Evolutionary conservation across 2,329 filamentous ascomycete genomes (phyloP).

Genomic region (Penicillium capsulatum): DNA sequence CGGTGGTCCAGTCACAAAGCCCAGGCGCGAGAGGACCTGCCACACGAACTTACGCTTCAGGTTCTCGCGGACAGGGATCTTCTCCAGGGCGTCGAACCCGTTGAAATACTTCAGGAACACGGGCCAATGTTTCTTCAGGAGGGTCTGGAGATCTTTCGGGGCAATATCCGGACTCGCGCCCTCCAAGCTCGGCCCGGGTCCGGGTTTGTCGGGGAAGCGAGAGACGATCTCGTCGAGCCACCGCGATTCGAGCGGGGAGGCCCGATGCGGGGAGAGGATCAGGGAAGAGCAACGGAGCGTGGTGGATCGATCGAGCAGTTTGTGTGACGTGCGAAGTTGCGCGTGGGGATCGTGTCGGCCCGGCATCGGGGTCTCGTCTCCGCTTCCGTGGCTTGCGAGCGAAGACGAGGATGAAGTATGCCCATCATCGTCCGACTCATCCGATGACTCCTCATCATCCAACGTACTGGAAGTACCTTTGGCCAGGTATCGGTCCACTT

Average conservation of each 20-base stretch:
- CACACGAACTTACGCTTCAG: constrained; percentile 70
- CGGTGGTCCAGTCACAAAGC: constrained; percentile 54
- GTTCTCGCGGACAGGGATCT: constrained; percentile 78
- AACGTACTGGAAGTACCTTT: constrained; percentile 29
- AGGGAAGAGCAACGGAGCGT: constrained; percentile 54
- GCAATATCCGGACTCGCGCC: constrained; percentile 16
- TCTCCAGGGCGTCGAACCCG: constrained; percentile 76
- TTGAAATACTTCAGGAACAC: constrained; percentile 82
- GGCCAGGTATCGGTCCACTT: constrained; percentile 45
- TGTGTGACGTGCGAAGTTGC: constrained; percentile 30
- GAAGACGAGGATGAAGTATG: constrained; percentile 39
- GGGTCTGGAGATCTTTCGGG: constrained; percentile 22
- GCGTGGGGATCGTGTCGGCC: constrained; percentile 25
- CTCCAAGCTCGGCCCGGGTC: constrained; percentile 5
- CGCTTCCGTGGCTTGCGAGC: constrained; percentile 37
- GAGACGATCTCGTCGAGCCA: constrained; percentile 54
- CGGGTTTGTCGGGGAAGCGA: constrained; percentile 32
- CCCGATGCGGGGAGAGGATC: constrained; percentile 73
- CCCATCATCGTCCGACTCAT: constrained; percentile 19
- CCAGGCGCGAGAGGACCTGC: constrained; percentile 58
- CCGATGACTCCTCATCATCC: constrained; percentile 15
- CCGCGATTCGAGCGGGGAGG: constrained; percentile 71
- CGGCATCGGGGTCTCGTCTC: constrained; percentile 37
- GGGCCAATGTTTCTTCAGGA: constrained; percentile 63
- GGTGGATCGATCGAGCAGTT: constrained; percentile 32